Base-by-base conservation (phyloP, 495 filamentous ascomycete species). In the Pyrenula aspistea region DNA sequence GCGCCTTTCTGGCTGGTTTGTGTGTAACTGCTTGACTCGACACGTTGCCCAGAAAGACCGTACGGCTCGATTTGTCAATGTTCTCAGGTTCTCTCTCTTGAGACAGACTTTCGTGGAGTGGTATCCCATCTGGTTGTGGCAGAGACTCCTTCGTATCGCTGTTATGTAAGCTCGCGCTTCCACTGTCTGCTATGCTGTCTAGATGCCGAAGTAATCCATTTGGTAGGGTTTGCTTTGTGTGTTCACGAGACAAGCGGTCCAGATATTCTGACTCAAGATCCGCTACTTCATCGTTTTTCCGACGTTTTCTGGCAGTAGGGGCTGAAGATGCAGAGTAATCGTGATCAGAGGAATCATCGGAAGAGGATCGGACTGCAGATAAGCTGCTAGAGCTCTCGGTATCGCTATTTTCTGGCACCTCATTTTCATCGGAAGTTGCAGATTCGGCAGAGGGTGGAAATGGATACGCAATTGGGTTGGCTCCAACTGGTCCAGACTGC, bases 1-100 rank as follows among this genome's bases (percentile, higher is more conserved):
- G 77, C 20, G 77, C 77, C 68, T 90, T 94, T 69, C 87, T 89
- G 1, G 80, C 87, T 0, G 79, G 68, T 62, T 91, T 90, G 2
- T 88, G 92, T 31, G 82, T 88, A 60, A 97, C 86, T 11, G 89
- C 89, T 51, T 81, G 67, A 12, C 77, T 85, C 3, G 90, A 91
- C 24, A 97, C 87, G 62, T 99, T 99, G 59, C 86, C 88, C 24
- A 99, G 74, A 69, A 96, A 99, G 49, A 99, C 82, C 2, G 94
- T 97, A 21, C 93, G 85, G 56, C 81, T 81, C 15, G 93, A 88
- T 68, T 95, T 96, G 47, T 93, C 87, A 42, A 4, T 15, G 15
- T 15, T 15, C 15, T 42, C 55, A 2, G 70, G 62, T 20, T 76
- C 71, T 53, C 67, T 65, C 15, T 66, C 57, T 2, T 69, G 67